Evolutionary conservation across 768 basidiomycete species (phyloP).

Genomic region (Rhodotorula babjevae): DNA sequence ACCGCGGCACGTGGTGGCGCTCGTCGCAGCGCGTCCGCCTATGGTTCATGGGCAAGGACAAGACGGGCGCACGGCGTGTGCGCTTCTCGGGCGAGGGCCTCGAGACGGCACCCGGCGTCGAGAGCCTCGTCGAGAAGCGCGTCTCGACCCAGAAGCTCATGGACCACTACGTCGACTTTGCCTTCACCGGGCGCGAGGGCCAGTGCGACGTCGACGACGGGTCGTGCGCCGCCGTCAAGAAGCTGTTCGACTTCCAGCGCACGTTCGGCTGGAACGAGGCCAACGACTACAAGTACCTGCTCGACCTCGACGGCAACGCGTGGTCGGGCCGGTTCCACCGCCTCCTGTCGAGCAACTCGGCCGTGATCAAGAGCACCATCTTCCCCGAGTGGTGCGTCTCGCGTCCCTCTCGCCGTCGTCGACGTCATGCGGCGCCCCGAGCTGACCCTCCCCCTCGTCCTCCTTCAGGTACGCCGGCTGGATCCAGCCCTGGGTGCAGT

Average conservation of each 20-base stretch:
- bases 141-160: conserved; percentile 53
- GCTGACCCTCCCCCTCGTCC: neutral
- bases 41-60: conserved; percentile 47
- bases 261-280: conserved; percentile 69
- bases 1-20: conserved; percentile 52
- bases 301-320: conserved; percentile 77
- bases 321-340: conserved; percentile 44
- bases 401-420: too few species aligned
- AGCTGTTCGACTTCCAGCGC: conserved; percentile 60
- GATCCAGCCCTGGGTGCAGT: conserved; percentile 78
- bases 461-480: conserved; percentile 79
- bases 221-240: conserved; percentile 54
- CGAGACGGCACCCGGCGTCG: conserved; percentile 27
- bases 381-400: conserved; percentile 47
- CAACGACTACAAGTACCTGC: conserved; percentile 85
- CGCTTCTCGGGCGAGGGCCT: conserved; percentile 33
- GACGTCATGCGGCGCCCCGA: too few species aligned
- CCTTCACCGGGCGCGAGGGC: conserved; percentile 69
- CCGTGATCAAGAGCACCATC: conserved; percentile 49
- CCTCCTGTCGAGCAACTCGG: conserved; percentile 45
- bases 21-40: conserved; percentile 53
- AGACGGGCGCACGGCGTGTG: conserved; percentile 26
- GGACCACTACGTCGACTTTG: conserved; percentile 75
- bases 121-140: conserved; percentile 34
- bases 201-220: conserved; percentile 65